Base-by-base conservation (phyloP, 1,139 yeast species). In the Geotrichum bryndzae region DNA sequence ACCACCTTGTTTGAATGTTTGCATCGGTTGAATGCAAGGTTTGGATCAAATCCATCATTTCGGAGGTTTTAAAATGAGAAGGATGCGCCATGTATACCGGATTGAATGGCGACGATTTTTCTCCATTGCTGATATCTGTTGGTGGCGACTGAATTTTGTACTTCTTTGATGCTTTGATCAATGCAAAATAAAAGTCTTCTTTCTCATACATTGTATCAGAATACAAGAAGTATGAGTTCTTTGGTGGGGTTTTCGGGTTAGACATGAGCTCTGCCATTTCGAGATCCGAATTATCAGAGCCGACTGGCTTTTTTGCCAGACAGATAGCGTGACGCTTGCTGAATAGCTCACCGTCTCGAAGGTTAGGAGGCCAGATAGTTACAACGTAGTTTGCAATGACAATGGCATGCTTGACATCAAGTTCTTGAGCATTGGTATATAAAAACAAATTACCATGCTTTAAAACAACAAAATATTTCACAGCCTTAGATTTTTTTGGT, bases 161-260 rank as follows among this genome's bases (percentile, higher is more conserved):
- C 27, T 72, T 70, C 66, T 87, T 87, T 0, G 95, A 84, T 1
- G 95, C 94, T 62, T 86, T 78, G n/a, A 92, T 80, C 61, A 92
- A 77, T 1, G 90, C 85, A 74, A 90, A 90, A 73, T 92, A 92
- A 89, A 97, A 87, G 72, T 91, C 96, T 73, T 92, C 99, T 70
- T 94, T 92, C 56, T 87, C 92, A 59, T 81, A 81, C 66, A 90
- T 89, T 57, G 84, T 80, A 69, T 90, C 96, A 59, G 87, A 83
- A 72, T 90, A 90, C 1, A 92, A 74, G 74, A 82, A 94, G 68
- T 87, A 87, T 1, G 90, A 82, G 57, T 80, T 79, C 27, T 83
- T 83, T 0, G 89, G 85, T 1, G 81, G 76, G 1, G 64, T 35
- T 51, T 61, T 52, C 15, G 72, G 70, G 61, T 65, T 64, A 15